phyloP scores from a whole-genome alignment of 805 yeast genomes.

The Teunomyces atbi region DNA sequence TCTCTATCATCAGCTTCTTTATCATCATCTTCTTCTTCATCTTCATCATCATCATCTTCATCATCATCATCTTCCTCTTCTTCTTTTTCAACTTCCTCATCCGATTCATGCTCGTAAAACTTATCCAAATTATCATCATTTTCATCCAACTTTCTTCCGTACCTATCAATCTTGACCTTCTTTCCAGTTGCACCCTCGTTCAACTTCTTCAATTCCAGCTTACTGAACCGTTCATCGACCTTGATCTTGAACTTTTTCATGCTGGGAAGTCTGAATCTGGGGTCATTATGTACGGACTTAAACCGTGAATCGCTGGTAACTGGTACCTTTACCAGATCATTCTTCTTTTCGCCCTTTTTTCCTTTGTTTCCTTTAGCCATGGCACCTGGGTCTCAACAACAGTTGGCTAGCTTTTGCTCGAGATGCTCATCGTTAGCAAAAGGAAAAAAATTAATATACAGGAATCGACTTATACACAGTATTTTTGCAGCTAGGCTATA shows the following conservation, averaged over 20 bases:
- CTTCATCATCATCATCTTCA: slow-evolving; percentile 19
- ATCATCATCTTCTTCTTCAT: slow-evolving; percentile 17
- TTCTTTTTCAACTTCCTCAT: slow-evolving; percentile 28
- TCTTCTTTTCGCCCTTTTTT: background rate
- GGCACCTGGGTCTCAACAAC: background rate
- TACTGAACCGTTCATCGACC: slow-evolving; percentile 80
- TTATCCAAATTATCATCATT: slow-evolving; percentile 50
- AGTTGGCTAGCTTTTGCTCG: background rate
- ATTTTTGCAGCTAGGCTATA: slow-evolving; percentile 24
- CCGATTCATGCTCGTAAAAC: slow-evolving; percentile 51
- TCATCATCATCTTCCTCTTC: slow-evolving; percentile 29
- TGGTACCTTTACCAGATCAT: slow-evolving; percentile 16
- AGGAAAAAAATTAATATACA: background rate
- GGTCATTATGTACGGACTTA: slow-evolving; percentile 76
- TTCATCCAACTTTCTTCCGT: slow-evolving; percentile 69
- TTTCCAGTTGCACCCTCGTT: slow-evolving; percentile 47
- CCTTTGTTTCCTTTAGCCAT: slow-evolving; percentile 10
- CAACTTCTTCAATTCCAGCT: slow-evolving; percentile 56
- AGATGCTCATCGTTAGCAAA: background rate
- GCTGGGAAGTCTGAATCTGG: slow-evolving; percentile 77
- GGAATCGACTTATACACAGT: background rate
- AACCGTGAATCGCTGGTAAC: slow-evolving; percentile 73
- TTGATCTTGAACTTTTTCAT: slow-evolving; percentile 68
- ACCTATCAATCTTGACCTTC: slow-evolving; percentile 72
- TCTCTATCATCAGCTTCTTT: slow-evolving; percentile 20